Evolutionary conservation across 805 yeast genomes (phyloP), one percentile per base, ranked within the genome.

Genomic region (Millerago galiae): DNA sequence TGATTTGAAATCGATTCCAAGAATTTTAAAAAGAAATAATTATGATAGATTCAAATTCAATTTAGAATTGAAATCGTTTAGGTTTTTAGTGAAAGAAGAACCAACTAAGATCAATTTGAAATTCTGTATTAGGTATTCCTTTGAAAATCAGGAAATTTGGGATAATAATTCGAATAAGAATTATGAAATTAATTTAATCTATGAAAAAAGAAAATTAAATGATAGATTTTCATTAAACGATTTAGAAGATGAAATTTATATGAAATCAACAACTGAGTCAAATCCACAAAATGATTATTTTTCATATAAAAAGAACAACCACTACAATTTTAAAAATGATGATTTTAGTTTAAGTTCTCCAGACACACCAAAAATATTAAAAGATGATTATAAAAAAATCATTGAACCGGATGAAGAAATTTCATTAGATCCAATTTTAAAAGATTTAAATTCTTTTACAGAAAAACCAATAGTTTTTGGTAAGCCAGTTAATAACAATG

Each of bases 21-120:
- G 70, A 32, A 59, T 71, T 7, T 61, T 80, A 48, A 69, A 68
- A 45, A 58, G 64, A 14, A 65, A 79, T 38, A 61, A 68, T 41
- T 82, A 78, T 59, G 96, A 87, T 60, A 66, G 95, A 37, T 87
- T 87, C 56, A 66, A 74, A 12, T 84, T 87, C 62, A 74, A 72
- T 46, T 68, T 88, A 37, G 73, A 77, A 0, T 61, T 79, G 41
- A 71, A 59, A 40, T 65, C 62, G 40, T 53, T 54, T 18, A 52
- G 46, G 28, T 42, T 46, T 13, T 25, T 42, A 24, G 26, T 45
- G 8, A 41, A 36, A 8, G 43, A 47, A 33, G 46, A 53, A 27
- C 29, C 14, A 26, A 38, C 39, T 16, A 40, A 45, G 5, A 49
- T 50, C 1, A 47, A 45, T 14, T 53, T 74, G 49, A 62, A 67